Percentiles rank a stretch among this genome's conserved stretches.
Evolutionary conservation across 345 rosid genomes (phyloP).

Genomic region (Euphorbia pulcherrima): DNA sequence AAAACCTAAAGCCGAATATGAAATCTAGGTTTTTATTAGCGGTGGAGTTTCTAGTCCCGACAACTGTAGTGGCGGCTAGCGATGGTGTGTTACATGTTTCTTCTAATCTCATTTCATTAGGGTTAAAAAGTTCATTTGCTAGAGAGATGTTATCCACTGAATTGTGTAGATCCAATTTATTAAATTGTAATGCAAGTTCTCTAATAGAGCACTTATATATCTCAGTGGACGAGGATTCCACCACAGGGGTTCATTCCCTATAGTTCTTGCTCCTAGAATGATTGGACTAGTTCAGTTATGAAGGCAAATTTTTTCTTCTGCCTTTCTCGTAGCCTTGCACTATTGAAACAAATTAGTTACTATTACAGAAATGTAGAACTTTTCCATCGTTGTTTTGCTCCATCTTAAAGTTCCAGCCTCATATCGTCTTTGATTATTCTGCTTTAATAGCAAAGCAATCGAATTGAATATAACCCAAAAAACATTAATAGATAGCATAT

Average conservation of each 20-base stretch:
- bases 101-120: no score
- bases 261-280: background rate
- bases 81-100: no score
- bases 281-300: background rate
- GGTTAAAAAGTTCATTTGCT: no score
- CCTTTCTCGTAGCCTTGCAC: conserved; percentile 14
- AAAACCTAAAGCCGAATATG: no score
- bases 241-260: background rate
- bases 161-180: no score
- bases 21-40: no score
- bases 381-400: background rate
- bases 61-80: no score
- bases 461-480: no score
- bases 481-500: no score
- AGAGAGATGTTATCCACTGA: no score
- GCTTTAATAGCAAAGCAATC: background rate
- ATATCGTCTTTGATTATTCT: conserved; percentile 7
- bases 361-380: background rate
- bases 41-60: no score
- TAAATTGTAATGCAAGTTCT: background rate
- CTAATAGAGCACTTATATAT: background rate
- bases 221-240: background rate
- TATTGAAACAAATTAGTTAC: background rate
- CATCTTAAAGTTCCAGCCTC: background rate
- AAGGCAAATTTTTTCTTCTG: conserved; percentile 1